Evolutionary conservation across 1,284 basidiomycete genomes (phyloP).

Genomic region (Schizophyllum commune): DNA sequence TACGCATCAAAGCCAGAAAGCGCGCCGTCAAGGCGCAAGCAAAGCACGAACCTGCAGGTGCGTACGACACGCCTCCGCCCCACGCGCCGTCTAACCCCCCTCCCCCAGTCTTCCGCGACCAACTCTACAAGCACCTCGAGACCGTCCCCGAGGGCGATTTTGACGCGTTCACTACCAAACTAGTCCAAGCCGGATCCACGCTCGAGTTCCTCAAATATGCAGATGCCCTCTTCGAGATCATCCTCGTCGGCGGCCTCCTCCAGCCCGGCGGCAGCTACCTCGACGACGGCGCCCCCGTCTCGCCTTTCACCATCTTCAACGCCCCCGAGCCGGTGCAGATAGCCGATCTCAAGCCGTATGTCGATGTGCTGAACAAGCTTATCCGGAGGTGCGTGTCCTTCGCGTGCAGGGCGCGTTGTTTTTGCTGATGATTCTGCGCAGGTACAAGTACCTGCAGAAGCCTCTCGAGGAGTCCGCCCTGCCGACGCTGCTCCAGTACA

Average conservation of each 20-base stretch:
- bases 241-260: constrained; percentile 89
- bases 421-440: constrained; percentile 20
- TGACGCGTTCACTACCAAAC: constrained; percentile 76
- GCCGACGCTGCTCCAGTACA: constrained; percentile 82
- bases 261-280: constrained; percentile 91
- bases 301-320: constrained; percentile 80
- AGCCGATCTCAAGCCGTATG: constrained; percentile 85
- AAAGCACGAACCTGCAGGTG: constrained; percentile 80
- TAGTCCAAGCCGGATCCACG: constrained; percentile 85
- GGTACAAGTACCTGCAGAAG: constrained; percentile 97
- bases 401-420: constrained; percentile 8
- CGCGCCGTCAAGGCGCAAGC: constrained; percentile 81
- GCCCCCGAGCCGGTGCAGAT: constrained; percentile 71
- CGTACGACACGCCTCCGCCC: constrained; percentile 11
- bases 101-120: constrained; percentile 83
- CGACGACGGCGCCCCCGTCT: constrained; percentile 77
- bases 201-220: constrained; percentile 95
- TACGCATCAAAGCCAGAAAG: constrained; percentile 84
- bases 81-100: constrained; percentile 11
- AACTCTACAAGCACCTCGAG: constrained; percentile 90
- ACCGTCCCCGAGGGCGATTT: constrained; percentile 78
- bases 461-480: constrained; percentile 85
- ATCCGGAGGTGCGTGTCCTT: constrained; percentile 67
- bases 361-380: constrained; percentile 91
- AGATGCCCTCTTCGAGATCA: constrained; percentile 91